Evolutionary conservation across 495 filamentous ascomycete species (phyloP), one percentile per base, ranked within the genome.

Genomic region (Trichoderma parareesei): DNA sequence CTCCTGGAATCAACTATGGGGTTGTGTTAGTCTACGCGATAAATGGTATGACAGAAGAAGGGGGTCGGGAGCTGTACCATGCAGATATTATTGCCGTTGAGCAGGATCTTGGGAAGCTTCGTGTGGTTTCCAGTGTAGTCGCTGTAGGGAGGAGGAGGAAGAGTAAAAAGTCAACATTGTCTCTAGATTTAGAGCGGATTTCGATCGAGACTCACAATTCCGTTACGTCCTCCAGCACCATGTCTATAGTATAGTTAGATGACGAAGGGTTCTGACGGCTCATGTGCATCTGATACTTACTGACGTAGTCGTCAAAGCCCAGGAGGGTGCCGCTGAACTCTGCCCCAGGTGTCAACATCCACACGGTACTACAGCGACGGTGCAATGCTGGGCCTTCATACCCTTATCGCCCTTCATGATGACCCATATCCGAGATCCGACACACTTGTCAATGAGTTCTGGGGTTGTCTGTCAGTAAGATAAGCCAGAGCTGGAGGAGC

Each of bases 71-170:
- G 64, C 61, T 72, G 38, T 82, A 96, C 94, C 94, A 98, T 98
- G 90, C 94, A 98, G 64, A 98, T 89, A 71, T 98, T 97, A 76
- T 98, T 98, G 43, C 94, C 94, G 70, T 98, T 98, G n/a, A 98
- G 81, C 35, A 98, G 76, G 60, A 98, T 94, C 82, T 97, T 97
- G 18, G 90, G 84, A 20, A 97, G 86, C 75, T 96, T 95, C 18
- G 85, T 89, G 69, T 92, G 87, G 66, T 88, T 82, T 66, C 92
- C 94, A 16, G 85, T 86, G 76, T 93, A 96, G 76, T 98, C 94
- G 71, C 93, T 97, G 41, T 8, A 63, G 6, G 69, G 65, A 60
- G 5, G 55, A 18, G 5, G 27, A 18, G 48, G 48, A 55, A 55
- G 10, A 18, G 27, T 20, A 0, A 60, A 65, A 16, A 65, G 43